phyloP scores from a whole-genome alignment of 371 early-diverging fungal genomes.

The Cokeromyces recurvatus region DNA sequence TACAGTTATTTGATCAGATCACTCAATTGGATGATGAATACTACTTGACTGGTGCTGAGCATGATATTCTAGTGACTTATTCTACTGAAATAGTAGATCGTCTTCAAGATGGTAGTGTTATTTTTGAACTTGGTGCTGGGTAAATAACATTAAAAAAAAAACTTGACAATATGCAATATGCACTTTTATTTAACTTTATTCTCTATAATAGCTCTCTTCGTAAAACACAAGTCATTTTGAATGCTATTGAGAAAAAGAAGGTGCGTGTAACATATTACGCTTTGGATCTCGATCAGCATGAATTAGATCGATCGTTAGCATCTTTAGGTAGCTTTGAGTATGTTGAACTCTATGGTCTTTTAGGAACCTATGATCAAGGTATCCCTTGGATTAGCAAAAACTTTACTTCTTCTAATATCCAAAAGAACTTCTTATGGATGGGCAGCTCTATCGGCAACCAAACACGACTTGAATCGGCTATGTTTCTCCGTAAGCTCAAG shows the following conservation, averaged over 20 bases:
- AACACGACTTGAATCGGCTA: constrained; percentile 49
- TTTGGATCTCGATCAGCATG: constrained; percentile 82
- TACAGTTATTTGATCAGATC: constrained; percentile 85
- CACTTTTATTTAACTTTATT: not conserved
- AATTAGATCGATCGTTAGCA: constrained; percentile 60
- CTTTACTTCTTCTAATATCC: constrained; percentile 34
- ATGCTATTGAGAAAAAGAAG: constrained; percentile 63
- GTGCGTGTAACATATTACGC: constrained; percentile 80
- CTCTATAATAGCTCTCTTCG: constrained; percentile 63
- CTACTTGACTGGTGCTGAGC: constrained; percentile 82
- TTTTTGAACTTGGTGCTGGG: constrained; percentile 88
- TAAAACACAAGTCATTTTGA: constrained; percentile 77
- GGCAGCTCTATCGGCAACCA: constrained; percentile 88
- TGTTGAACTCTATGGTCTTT: constrained; percentile 72
- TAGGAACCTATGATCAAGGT: constrained; percentile 87
- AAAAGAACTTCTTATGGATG: constrained; percentile 79
- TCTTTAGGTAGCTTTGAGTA: constrained; percentile 45
- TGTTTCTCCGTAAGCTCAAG: constrained; percentile 43
- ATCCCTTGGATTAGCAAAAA: constrained; percentile 54
- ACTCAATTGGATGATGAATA: constrained; percentile 78
- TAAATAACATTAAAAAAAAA: too few species aligned
- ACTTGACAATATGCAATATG: not conserved
- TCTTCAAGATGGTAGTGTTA: constrained; percentile 60
- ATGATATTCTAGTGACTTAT: constrained; percentile 63
- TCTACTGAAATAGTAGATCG: constrained; percentile 61